A percentile compares a stretch with the other conserved stretches of the same genome.
phyloP scores from a whole-genome alignment of 2,329 filamentous ascomycete species.

The Macrophomina phaseolina region DNA sequence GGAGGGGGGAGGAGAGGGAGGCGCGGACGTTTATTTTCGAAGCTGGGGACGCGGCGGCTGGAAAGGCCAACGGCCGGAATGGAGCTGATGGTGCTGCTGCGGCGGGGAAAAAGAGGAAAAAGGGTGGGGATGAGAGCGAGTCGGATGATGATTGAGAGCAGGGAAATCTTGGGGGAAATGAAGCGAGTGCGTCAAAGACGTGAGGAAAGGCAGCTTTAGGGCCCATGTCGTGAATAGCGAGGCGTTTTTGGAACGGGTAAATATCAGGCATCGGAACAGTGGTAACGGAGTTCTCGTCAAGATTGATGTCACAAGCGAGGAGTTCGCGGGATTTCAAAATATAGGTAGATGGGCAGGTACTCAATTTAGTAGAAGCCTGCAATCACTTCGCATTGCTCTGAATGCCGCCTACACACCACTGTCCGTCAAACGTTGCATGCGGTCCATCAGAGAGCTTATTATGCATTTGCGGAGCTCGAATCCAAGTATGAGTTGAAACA shows the following conservation, averaged over 20 bases:
- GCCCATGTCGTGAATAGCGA: background rate
- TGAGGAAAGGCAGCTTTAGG: background rate
- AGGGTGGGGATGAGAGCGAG: constrained; percentile 26
- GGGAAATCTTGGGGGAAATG: background rate
- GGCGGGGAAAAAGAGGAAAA: constrained; percentile 30
- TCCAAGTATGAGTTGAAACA: background rate
- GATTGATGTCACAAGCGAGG: too few relatives aligned
- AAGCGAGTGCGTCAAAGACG: too few relatives aligned
- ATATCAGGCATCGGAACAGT: background rate
- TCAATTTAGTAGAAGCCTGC: too few relatives aligned
- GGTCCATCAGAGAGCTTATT: too few relatives aligned
- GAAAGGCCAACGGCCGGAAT: constrained; percentile 30
- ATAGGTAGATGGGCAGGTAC: too few relatives aligned
- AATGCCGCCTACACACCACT: too few relatives aligned
- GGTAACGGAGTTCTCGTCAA: too few relatives aligned
- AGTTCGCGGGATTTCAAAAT: too few relatives aligned
- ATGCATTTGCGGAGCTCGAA: too few relatives aligned
- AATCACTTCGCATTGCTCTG: too few relatives aligned
- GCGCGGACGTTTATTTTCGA: constrained; percentile 56
- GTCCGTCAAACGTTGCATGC: too few relatives aligned
- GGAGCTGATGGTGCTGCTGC: background rate
- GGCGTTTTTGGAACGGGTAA: background rate
- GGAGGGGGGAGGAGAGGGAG: constrained; percentile 56
- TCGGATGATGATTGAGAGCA: constrained; percentile 7
- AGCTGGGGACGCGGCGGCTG: constrained; percentile 34